Conservation (phyloP, 371 early-diverging fungal genomes). For the Capillidium heterosporum region DNA sequence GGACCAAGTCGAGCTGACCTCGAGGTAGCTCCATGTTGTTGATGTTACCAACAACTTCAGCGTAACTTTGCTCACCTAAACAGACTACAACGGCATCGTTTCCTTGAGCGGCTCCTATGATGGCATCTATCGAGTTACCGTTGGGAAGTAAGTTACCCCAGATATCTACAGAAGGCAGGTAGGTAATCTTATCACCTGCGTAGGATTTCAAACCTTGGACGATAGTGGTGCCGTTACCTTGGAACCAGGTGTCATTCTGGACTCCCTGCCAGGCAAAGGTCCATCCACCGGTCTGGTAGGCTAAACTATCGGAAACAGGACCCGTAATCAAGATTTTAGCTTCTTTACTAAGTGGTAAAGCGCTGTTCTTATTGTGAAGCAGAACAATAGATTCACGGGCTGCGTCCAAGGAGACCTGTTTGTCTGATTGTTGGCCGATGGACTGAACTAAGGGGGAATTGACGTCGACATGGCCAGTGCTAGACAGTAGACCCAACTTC, state of each 20-base stretch:
- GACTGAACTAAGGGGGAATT: background rate
- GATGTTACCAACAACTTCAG: slow-evolving; percentile 34
- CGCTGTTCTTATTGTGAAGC: slow-evolving; percentile 23
- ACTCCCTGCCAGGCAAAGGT: slow-evolving; percentile 36
- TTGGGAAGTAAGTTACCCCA: slow-evolving; percentile 10
- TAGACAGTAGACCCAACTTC: background rate
- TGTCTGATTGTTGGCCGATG: slow-evolving; percentile 22
- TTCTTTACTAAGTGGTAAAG: slow-evolving; percentile 20
- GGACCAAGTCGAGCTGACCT: slow-evolving; percentile 22
- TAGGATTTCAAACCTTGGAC: slow-evolving; percentile 16
- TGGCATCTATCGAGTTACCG: slow-evolving; percentile 10
- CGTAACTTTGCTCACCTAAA: slow-evolving; percentile 27
- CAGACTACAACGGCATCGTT: slow-evolving; percentile 24
- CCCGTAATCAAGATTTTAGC: slow-evolving; percentile 19
- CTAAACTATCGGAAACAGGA: slow-evolving; percentile 20
- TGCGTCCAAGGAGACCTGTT: slow-evolving; percentile 19
- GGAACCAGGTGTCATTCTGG: slow-evolving; percentile 21
- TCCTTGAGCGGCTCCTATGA: slow-evolving; percentile 13
- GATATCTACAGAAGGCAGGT: slow-evolving; percentile 12
- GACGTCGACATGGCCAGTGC: background rate
- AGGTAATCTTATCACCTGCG: background rate
- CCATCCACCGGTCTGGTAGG: slow-evolving; percentile 32
- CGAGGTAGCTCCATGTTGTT: slow-evolving; percentile 22
- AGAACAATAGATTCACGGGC: slow-evolving; percentile 35
- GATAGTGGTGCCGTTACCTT: slow-evolving; percentile 23